Evolutionary conservation across 2,329 filamentous ascomycete species (phyloP).

Genomic region (Ophiostoma tasmaniense): DNA sequence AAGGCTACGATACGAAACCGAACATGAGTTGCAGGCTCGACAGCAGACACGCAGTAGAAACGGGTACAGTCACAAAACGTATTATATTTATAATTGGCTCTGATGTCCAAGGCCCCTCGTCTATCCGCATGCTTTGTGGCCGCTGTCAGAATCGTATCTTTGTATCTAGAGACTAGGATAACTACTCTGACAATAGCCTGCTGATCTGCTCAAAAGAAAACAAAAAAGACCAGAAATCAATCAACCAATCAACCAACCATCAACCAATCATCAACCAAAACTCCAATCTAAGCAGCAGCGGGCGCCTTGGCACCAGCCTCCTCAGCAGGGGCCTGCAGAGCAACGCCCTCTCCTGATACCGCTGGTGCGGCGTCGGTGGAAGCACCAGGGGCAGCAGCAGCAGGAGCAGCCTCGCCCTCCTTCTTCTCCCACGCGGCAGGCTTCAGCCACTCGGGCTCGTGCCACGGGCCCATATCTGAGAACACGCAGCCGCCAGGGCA

Average conservation of each 20-base stretch:
- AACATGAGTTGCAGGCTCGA: neutral
- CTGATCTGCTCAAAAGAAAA: neutral
- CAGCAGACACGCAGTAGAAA: neutral
- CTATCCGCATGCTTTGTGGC: neutral
- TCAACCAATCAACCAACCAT: neutral
- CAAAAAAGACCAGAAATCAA: neutral
- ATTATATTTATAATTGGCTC: neutral
- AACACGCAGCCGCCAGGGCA: conserved; percentile 76
- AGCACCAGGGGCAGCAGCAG: conserved; percentile 23
- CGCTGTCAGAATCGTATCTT: no score
- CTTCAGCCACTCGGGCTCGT: conserved; percentile 57
- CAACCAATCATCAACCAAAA: neutral
- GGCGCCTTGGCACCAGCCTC: conserved; percentile 17
- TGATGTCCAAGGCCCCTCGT: neutral
- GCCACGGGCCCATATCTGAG: conserved; percentile 88
- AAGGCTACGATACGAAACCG: neutral
- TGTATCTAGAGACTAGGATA: neutral
- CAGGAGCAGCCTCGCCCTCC: conserved; percentile 30
- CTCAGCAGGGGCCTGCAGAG: neutral
- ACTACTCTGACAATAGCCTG: neutral
- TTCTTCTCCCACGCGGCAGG: conserved; percentile 57
- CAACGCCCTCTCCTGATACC: conserved; percentile 28
- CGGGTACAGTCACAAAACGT: neutral
- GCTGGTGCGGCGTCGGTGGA: conserved; percentile 3
- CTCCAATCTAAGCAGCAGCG: conserved; percentile 22